Conservation (phyloP, 331 rosid species). For the Quercus tomentella region DNA sequence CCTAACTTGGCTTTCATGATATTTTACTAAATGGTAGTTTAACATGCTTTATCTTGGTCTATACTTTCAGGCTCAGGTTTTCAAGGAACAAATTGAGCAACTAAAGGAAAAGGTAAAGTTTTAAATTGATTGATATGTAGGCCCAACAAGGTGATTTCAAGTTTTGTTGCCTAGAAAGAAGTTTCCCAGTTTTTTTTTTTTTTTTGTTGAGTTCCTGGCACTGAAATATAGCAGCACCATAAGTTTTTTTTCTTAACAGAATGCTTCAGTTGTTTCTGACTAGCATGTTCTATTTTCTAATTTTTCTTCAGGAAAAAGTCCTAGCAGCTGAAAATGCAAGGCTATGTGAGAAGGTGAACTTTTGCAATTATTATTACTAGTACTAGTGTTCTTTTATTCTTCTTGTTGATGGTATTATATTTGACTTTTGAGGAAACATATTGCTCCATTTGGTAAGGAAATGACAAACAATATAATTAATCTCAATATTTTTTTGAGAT, state of each 20-base stretch:
- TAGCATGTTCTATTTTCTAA: background rate
- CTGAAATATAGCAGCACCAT: background rate
- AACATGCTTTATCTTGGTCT: slow-evolving; percentile 4
- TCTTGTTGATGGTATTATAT: background rate
- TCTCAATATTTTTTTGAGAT: background rate
- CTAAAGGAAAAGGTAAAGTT: slow-evolving; percentile 63
- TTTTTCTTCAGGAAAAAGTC: slow-evolving; percentile 51
- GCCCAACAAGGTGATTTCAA: background rate
- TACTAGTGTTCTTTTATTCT: background rate
- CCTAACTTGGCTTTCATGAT: background rate
- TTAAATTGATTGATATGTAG: background rate
- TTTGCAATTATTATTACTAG: background rate
- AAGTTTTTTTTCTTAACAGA: background rate
- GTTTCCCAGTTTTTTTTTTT: too few relatives aligned
- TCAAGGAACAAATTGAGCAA: slow-evolving; percentile 59
- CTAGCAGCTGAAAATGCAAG: slow-evolving; percentile 58
- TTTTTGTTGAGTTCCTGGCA: background rate
- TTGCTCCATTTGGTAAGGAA: too few relatives aligned
- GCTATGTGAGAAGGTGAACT: slow-evolving; percentile 58
- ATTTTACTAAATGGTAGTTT: background rate
- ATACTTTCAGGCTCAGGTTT: slow-evolving; percentile 54
- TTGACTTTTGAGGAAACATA: background rate
- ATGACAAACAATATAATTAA: too few relatives aligned
- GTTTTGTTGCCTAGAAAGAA: too few relatives aligned
- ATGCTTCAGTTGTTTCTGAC: background rate